Conservation (phyloP, 345 rosid species). For the Populus nigra region DNA sequence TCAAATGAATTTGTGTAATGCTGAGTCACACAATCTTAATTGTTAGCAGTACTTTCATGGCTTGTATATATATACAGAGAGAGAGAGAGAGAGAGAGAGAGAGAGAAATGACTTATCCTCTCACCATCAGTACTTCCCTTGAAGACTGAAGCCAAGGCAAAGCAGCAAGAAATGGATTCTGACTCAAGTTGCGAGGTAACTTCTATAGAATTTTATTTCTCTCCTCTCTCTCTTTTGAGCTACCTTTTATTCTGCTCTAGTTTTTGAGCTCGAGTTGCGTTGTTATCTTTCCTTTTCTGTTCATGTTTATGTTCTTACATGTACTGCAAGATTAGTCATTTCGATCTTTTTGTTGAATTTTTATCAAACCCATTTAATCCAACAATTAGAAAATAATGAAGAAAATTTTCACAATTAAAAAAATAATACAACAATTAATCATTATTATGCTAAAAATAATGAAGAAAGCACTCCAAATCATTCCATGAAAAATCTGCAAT, state of each 20-base stretch:
- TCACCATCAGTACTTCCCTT: neutral
- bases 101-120: neutral
- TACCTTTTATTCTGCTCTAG: neutral
- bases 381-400: too few species aligned
- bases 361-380: too few species aligned
- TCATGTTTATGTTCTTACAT: too few species aligned
- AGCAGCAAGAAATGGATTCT: conserved; percentile 29
- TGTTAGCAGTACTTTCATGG: neutral
- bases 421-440: too few species aligned
- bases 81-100: too few species aligned
- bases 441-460: too few species aligned
- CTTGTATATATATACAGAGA: neutral
- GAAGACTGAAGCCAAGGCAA: neutral
- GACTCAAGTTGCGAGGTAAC: conserved; percentile 34
- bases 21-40: neutral
- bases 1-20: neutral
- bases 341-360: too few species aligned
- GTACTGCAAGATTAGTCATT: too few species aligned
- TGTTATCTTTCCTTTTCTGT: too few species aligned
- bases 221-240: neutral
- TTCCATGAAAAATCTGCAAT: too few species aligned
- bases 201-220: neutral
- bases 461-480: too few species aligned
- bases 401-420: too few species aligned
- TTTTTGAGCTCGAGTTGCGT: neutral